phyloP scores from a whole-genome alignment of 768 basidiomycete species.

The Steccherinum ochraceum region DNA sequence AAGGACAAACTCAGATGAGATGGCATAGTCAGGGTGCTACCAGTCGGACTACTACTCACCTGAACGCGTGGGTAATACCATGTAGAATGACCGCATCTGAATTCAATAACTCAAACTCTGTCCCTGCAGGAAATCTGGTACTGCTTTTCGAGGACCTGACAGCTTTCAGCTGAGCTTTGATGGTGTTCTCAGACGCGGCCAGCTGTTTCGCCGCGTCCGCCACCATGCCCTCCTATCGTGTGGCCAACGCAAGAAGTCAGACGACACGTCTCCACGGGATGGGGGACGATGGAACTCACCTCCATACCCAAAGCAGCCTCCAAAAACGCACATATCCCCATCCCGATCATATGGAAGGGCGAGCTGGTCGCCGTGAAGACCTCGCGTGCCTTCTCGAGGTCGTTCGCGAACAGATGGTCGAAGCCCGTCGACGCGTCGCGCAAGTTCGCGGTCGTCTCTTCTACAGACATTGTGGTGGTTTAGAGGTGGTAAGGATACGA shows the following conservation, averaged over 20 bases:
- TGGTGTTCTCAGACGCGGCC: conserved; percentile 50
- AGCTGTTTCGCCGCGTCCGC: conserved; percentile 55
- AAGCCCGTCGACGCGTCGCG: conserved; percentile 46
- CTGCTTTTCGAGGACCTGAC: conserved; percentile 26
- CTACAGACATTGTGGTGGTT: conserved; percentile 12
- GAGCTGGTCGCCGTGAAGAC: conserved; percentile 47
- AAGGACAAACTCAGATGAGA: not conserved
- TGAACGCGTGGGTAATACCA: conserved; percentile 65
- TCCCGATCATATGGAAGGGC: conserved; percentile 68
- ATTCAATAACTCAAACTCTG: conserved; percentile 73
- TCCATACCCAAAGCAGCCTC: conserved; percentile 82
- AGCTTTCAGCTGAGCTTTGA: conserved; percentile 43
- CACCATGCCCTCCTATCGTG: conserved; percentile 48
- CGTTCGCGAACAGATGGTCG: conserved; percentile 62
- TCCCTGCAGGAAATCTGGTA: conserved; percentile 49
- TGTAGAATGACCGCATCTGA: conserved; percentile 68
- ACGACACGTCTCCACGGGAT: not conserved
- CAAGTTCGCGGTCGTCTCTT: conserved; percentile 26
- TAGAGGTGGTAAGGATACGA: not conserved
- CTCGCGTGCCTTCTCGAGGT: conserved; percentile 47
- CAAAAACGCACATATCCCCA: conserved; percentile 66
- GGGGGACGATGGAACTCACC: conserved; percentile 29
- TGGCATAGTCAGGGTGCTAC: too few relatives aligned
- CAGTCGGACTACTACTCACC: conserved; percentile 36
- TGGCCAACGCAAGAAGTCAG: not conserved